These are phyloP conservation scores for Crithidia acanthocephali DNA, from an alignment of 208 protist genomes.

Conservation along the genomic window DNA sequence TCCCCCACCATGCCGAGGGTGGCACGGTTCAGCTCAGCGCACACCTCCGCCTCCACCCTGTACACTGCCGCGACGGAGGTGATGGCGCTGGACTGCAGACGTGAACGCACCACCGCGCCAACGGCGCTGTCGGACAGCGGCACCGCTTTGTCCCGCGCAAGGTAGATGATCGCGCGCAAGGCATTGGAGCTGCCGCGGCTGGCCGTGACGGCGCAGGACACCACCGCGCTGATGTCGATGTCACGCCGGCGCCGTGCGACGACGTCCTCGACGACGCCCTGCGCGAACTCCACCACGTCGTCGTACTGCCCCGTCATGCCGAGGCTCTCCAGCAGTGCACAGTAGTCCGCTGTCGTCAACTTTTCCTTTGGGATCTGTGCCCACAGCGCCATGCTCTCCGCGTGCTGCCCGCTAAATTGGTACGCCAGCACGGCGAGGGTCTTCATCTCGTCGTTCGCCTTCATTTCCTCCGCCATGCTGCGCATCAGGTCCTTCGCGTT, in stretches of 20 bases:
- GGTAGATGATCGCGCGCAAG: conserved; percentile 43
- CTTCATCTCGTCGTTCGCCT: conserved; percentile 49
- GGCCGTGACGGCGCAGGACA: conserved; percentile 56
- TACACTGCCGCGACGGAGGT: conserved; percentile 65
- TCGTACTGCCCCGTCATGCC: conserved; percentile 62
- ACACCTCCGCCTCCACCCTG: conserved; percentile 51
- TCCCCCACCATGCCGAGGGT: conserved; percentile 71
- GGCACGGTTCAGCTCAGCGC: conserved; percentile 44
- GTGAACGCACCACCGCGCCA: conserved; percentile 44
- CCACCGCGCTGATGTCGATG: conserved; percentile 47
- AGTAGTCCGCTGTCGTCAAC: conserved; percentile 61
- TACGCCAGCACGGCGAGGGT: conserved; percentile 78
- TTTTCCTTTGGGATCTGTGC: conserved; percentile 48
- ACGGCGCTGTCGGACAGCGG: conserved; percentile 68
- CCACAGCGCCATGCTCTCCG: conserved; percentile 49
- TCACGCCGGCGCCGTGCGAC: conserved; percentile 1
- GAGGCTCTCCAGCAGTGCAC: conserved; percentile 73
- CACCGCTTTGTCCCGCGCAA: conserved; percentile 29
- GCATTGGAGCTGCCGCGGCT: conserved; percentile 45
- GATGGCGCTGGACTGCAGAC: conserved; percentile 31
- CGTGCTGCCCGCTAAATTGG: conserved; percentile 57
- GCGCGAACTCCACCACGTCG: conserved; percentile 42
- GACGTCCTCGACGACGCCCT: conserved; percentile 12
- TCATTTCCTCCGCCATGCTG: conserved; percentile 85
- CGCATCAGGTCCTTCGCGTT: conserved; percentile 85